These are phyloP conservation scores for Taphrina wiesneri DNA, from an alignment of 1,139 yeast species.

Conservation along the genomic window DNA sequence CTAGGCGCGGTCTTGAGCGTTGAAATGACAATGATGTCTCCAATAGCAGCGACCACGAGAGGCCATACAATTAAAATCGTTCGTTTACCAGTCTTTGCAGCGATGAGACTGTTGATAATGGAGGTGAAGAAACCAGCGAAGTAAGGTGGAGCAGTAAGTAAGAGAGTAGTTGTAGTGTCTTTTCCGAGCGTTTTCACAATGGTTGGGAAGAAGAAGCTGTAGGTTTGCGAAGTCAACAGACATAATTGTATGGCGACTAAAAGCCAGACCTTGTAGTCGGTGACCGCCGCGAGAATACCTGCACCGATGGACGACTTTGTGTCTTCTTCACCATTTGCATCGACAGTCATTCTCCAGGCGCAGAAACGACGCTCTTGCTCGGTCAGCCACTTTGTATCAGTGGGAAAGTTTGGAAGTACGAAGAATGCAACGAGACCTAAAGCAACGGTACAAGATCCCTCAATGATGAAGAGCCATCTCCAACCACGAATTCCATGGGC, in stretches of 20 bases:
- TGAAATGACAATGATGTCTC: conserved; percentile 43
- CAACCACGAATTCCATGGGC: conserved; percentile 50
- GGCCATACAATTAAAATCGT: conserved; percentile 46
- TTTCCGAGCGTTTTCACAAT: conserved; percentile 55
- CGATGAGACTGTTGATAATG: conserved; percentile 44
- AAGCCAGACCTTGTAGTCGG: conserved; percentile 22
- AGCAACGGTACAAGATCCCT: conserved; percentile 60
- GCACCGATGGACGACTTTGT: conserved; percentile 6
- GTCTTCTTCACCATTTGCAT: conserved; percentile 11
- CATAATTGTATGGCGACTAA: conserved; percentile 18
- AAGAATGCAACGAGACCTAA: conserved; percentile 66
- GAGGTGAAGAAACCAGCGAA: conserved; percentile 51
- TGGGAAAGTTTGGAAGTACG: conserved; percentile 51
- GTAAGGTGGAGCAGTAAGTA: conserved; percentile 57
- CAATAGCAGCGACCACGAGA: conserved; percentile 44
- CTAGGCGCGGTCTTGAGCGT: conserved; percentile 49
- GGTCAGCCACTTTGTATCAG: conserved; percentile 18
- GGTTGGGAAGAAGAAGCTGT: conserved; percentile 45
- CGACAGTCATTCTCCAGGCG: conserved; percentile 47
- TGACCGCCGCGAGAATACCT: conserved; percentile 15
- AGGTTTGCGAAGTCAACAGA: conserved; percentile 38
- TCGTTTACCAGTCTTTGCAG: conserved; percentile 45
- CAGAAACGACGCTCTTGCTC: conserved; percentile 14
- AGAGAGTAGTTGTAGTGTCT: conserved; percentile 53
- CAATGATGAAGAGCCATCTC: conserved; percentile 75